A percentile compares a stretch with the other conserved stretches of the same genome.
phyloP scores from a whole-genome alignment of 1,284 basidiomycete genomes.

The Phlebopus sp. region DNA sequence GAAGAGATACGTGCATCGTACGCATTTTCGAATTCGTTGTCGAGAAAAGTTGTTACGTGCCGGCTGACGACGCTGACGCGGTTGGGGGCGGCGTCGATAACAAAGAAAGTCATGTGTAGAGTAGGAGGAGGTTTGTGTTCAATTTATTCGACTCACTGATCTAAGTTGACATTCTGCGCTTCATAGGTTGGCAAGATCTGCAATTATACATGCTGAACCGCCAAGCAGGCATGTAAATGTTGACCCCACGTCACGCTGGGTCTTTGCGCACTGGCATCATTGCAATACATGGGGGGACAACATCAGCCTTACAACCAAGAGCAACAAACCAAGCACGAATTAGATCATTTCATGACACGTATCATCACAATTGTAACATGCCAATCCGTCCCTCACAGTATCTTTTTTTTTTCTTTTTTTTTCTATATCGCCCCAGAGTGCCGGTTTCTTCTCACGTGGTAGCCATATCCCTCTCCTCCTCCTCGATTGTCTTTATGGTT shows the following conservation, averaged over 20 bases:
- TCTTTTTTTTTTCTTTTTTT: not conserved
- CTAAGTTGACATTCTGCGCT: not conserved
- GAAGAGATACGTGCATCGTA: conserved; percentile 84
- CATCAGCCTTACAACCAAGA: conserved; percentile 7
- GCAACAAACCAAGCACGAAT: conserved; percentile 23
- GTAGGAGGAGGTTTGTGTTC: conserved; percentile 66
- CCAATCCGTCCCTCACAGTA: conserved; percentile 17
- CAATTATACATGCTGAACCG: conserved; percentile 76
- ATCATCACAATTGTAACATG: conserved; percentile 27
- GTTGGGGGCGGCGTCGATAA: conserved; percentile 46
- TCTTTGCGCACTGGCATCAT: not conserved
- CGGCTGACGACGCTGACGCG: conserved; percentile 76
- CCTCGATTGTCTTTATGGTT: conserved; percentile 13
- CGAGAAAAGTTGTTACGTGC: conserved; percentile 74
- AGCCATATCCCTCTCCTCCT: not conserved
- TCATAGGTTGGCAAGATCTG: conserved; percentile 82
- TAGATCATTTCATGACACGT: conserved; percentile 24
- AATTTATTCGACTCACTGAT: conserved; percentile 6
- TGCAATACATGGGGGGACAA: not conserved
- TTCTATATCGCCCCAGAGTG: conserved; percentile 6
- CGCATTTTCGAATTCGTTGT: conserved; percentile 68
- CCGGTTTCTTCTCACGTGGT: conserved; percentile 5
- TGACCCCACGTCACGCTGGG: not conserved
- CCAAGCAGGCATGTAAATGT: conserved; percentile 48
- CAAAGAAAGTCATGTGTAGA: conserved; percentile 84